A percentile compares a stretch with the other conserved stretches of the same genome.
phyloP scores from a whole-genome alignment of 345 rosid species.

The Eucalyptus regnans region DNA sequence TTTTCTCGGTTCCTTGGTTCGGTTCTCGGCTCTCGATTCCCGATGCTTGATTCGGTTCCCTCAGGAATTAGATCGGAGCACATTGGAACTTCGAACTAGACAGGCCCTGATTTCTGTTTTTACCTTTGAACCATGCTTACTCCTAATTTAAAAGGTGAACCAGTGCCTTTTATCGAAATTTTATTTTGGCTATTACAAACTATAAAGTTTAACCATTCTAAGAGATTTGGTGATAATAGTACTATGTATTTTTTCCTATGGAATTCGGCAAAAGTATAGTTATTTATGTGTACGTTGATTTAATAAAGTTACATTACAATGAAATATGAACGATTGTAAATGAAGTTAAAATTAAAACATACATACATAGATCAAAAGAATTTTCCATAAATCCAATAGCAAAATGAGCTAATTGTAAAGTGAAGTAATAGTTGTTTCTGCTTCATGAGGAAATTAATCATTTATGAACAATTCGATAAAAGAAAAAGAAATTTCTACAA shows the following conservation, averaged over 20 bases:
- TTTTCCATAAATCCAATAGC: neutral
- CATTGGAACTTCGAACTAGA: too few relatives aligned
- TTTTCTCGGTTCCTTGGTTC: too few relatives aligned
- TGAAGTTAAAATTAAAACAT: neutral
- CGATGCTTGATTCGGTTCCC: neutral
- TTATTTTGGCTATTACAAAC: neutral
- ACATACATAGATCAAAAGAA: neutral
- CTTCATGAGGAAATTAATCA: neutral
- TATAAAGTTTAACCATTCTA: too few relatives aligned
- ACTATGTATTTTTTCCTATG: neutral
- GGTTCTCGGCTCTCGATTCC: accelerated
- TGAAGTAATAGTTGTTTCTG: neutral
- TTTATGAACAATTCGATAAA: neutral
- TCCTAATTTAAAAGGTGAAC: too few relatives aligned
- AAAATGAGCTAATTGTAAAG: neutral
- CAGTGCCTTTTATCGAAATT: accelerated
- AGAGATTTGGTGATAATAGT: neutral
- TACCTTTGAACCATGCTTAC: too few relatives aligned
- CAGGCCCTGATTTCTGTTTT: accelerated
- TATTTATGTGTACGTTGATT: neutral
- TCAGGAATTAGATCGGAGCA: accelerated
- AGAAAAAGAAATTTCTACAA: neutral
- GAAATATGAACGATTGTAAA: neutral
- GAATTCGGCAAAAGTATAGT: neutral
- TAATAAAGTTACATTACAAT: neutral